Percentiles rank a stretch among this genome's conserved stretches.
These are phyloP conservation scores for Phlegmacium glaucopus DNA, from an alignment of 768 basidiomycete genomes.

Conservation along the genomic window DNA sequence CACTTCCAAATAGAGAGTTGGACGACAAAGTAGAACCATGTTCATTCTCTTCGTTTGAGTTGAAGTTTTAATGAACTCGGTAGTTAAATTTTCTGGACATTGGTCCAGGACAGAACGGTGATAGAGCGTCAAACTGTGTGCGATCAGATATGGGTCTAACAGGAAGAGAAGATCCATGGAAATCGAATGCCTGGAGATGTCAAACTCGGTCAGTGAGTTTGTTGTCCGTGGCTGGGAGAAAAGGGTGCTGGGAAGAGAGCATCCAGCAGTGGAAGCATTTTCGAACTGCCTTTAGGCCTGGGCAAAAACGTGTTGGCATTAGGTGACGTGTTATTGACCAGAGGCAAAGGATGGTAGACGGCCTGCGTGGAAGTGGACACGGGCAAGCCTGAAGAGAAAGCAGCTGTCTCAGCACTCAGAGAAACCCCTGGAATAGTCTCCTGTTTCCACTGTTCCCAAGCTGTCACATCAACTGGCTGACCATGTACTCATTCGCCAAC, in stretches of 20 bases:
- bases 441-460: conserved; percentile 58
- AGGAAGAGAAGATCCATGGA: conserved; percentile 59
- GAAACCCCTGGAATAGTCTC: conserved; percentile 45
- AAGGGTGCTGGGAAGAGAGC: conserved; percentile 30
- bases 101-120: conserved; percentile 52
- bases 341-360: conserved; percentile 48
- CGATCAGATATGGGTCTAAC: conserved; percentile 60
- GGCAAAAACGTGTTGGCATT: conserved; percentile 52
- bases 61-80: conserved; percentile 35
- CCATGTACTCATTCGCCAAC: conserved; percentile 68
- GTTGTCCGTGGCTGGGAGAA: conserved; percentile 26
- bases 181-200: conserved; percentile 17
- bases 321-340: conserved; percentile 38
- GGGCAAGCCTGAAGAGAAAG: conserved; percentile 28
- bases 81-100: conserved; percentile 52
- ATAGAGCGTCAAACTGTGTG: conserved; percentile 59
- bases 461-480: conserved; percentile 41
- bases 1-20: conserved; percentile 58
- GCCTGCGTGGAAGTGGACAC: conserved; percentile 51
- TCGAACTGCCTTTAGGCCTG: conserved; percentile 40
- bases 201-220: conserved; percentile 18
- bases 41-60: conserved; percentile 7
- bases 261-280: conserved; percentile 41
- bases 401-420: conserved; percentile 21
- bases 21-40: conserved; percentile 8